Base-by-base conservation (phyloP, 2,329 filamentous ascomycete species). In the Lachnellula arida region DNA sequence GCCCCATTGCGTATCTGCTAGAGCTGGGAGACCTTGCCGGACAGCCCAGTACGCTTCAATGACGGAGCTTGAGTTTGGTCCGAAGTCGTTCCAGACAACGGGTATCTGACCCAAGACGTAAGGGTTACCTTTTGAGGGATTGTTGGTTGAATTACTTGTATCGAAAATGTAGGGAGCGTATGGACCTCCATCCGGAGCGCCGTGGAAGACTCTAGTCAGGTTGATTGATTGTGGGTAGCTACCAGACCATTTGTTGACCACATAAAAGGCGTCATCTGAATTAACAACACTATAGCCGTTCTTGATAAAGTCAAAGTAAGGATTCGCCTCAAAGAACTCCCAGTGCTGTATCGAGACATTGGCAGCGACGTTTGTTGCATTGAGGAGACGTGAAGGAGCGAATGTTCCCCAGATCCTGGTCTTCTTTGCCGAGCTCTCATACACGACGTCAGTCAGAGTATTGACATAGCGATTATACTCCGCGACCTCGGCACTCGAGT, bases 351-450 rank as follows among this genome's bases (percentile, higher is more conserved):
- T 72, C 2, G 75, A 76, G 32, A 81, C 73, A 37, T 76, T 71
- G 4, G 63, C 72, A 42, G 72, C 64, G 40, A 81, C 72, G 35
- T 75, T 75, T 5, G 64, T 64, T 7, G 55, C 55, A 9, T 66
- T 64, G 2, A 67, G 57, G 1, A 70, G 70, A 39, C 63, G 61
- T 32, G 69, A 67, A 0, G 79, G 78, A 17, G 78, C 76, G 49
- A 79, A 78, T 0, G 79, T 82, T 0, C 80, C 80, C 81, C 80
- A 84, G 46, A 82, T 81, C 1, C 80, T 75, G 3, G 78, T 75
- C 0, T 57, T 65, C 62, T 82, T 82, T 0, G 60, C 72, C 1
- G 70, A 68, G 14, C 62, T 64, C 3, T 57, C 54, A 0, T 64
- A 62, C n/a, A 83, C 75, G 54, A 76, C 81, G 2, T 65, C 60